Percentiles rank a stretch among this genome's conserved stretches.
These are phyloP conservation scores for Beauveria pseudobassiana DNA, from an alignment of 2,329 filamentous ascomycete species.

Conservation along the genomic window DNA sequence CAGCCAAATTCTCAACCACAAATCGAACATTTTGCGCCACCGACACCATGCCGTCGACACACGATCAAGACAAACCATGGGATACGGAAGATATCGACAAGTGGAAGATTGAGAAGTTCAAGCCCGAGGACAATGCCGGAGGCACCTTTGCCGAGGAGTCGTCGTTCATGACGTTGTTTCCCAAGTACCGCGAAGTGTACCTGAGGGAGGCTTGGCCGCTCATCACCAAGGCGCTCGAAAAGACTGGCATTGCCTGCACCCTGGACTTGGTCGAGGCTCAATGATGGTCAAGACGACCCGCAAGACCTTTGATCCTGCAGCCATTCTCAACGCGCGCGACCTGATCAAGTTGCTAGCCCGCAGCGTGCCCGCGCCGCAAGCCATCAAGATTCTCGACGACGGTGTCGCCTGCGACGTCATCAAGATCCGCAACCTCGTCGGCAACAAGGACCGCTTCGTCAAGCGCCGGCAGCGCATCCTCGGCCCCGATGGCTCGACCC, in stretches of 20 bases:
- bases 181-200: conserved; percentile 94
- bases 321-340: conserved; percentile 89
- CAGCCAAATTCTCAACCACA: not conserved
- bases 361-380: conserved; percentile 87
- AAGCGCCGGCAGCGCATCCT: conserved; percentile 90
- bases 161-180: conserved; percentile 79
- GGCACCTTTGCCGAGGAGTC: conserved; percentile 91
- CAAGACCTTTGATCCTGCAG: conserved; percentile 84
- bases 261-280: conserved; percentile 87
- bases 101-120: conserved; percentile 88
- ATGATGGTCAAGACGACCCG: conserved; percentile 96
- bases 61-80: conserved; percentile 88
- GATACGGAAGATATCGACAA: conserved; percentile 97
- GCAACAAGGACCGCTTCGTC: conserved; percentile 91
- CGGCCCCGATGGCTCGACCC: conserved; percentile 81
- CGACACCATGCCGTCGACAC: conserved; percentile 68
- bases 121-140: conserved; percentile 71
- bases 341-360: conserved; percentile 87
- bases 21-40: not conserved
- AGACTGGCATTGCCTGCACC: conserved; percentile 80
- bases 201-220: conserved; percentile 89
- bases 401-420: conserved; percentile 89
- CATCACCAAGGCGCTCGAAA: conserved; percentile 79
- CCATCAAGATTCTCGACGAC: conserved; percentile 89
- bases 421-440: conserved; percentile 84